A percentile compares a stretch with the other conserved stretches of the same genome.
Evolutionary conservation across 345 rosid species (phyloP).

Genomic region (Euphorbia tirucalli): DNA sequence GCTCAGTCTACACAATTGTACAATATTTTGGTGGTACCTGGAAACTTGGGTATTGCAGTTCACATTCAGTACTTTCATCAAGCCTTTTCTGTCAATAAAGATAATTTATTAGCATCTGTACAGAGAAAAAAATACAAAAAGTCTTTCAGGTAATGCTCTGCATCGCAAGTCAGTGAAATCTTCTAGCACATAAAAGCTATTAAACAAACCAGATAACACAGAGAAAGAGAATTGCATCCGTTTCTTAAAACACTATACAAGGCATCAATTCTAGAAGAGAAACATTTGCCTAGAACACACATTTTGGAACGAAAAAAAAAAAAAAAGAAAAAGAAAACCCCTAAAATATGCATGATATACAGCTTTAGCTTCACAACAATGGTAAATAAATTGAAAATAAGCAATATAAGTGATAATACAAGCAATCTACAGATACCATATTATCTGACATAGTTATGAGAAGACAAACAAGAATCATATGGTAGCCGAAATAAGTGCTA

Average conservation of each 20-base stretch:
- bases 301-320: no score
- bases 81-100: slow-evolving; percentile 53
- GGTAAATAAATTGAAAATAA: no score
- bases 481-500: neutral
- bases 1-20: neutral
- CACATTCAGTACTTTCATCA: slow-evolving; percentile 60
- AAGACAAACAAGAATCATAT: neutral
- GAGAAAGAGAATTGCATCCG: neutral
- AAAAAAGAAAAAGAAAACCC: no score
- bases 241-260: neutral
- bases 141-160: neutral
- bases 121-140: no score
- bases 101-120: slow-evolving; percentile 3
- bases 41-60: slow-evolving; percentile 67
- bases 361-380: neutral
- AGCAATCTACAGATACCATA: slow-evolving; percentile 2
- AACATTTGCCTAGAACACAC: neutral
- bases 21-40: slow-evolving; percentile 45
- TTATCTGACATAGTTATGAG: no score
- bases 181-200: neutral
- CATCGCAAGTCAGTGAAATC: slow-evolving; percentile 4
- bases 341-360: neutral
- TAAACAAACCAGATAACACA: neutral
- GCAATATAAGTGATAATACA: neutral
- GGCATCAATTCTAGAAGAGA: neutral